Evolutionary conservation across 495 filamentous ascomycete species (phyloP), one percentile per base, ranked within the genome.

Genomic region (Tirmania nivea): DNA sequence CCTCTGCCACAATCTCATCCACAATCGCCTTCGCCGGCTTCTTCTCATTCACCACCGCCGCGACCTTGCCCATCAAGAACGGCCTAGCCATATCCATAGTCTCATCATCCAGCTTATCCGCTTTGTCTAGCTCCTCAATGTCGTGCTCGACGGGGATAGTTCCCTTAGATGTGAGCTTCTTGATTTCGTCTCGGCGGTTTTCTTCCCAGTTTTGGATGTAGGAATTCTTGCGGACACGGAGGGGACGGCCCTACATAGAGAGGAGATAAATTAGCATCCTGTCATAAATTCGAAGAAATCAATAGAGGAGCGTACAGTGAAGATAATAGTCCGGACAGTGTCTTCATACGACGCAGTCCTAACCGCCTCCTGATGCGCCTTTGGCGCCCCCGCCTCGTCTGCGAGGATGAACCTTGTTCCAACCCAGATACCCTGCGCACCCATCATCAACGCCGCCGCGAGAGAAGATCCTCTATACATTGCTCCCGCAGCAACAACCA

Each of bases 201-300:
- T 83, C 79, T 72, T 97, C 90, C 90, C 92, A 97, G 73, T 94
- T 86, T 63, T 76, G 54, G 63, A 97, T 95, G 68, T 96, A 97
- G 8, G 78, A 60, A 71, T 96, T 97, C 60, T 78, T 88, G 59
- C 88, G 81, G 54, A 97, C 90, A 57, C 90, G 83, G 56, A 97
- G 73, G 42, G 90, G 90, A 48, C 90, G 85, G 51, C 90, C 87
- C 77, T 78, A 53, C 47, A 34, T 10, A 42, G 48, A 25, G 57
- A 50, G 47, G 16, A 31, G n/a, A 25, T 8, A n/a, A 37, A 56
- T 69, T 61, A 69, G 64, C 52, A 45, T 45, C 16, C 3, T 21
- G 2, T 31, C 50, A 36, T 19, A 35, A 14, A 8, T 36, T 25
- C 14, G 14, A 34, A 36, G 34, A 50, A 36, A 8, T 47, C 21